These are phyloP conservation scores for Vitis hybrid DNA, from an alignment of 177 flowering plant genomes.

Conservation along the genomic window DNA sequence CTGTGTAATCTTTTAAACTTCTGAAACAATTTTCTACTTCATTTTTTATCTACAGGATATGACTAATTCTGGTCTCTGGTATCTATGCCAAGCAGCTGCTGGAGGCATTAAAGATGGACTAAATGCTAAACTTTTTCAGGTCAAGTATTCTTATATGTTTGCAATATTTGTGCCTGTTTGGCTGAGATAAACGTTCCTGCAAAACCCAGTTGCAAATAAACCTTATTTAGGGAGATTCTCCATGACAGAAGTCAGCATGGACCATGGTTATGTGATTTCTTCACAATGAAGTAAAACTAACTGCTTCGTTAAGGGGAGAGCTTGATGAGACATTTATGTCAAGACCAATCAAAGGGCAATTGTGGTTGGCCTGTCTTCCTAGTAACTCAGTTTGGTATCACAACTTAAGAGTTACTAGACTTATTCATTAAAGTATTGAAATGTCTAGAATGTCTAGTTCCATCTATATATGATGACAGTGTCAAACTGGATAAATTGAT, in stretches of 20 bases:
- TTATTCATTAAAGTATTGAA: too few species aligned
- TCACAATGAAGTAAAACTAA: not conserved
- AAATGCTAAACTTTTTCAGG: conserved; percentile 46
- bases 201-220: not conserved
- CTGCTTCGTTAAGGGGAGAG: too few species aligned
- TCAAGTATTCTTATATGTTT: conserved; percentile 14
- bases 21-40: not conserved
- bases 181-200: not conserved
- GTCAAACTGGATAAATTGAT: too few species aligned
- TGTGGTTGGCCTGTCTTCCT: too few species aligned
- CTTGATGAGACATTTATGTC: too few species aligned
- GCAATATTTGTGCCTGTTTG: conserved; percentile 1
- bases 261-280: not conserved
- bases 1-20: not conserved
- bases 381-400: too few species aligned
- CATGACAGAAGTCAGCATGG: not conserved
- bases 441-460: too few species aligned
- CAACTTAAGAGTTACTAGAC: too few species aligned
- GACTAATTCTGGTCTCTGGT: conserved; percentile 55
- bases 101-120: conserved; percentile 48
- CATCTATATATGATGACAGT: too few species aligned
- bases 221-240: not conserved
- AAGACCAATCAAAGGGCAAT: too few species aligned
- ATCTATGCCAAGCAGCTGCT: conserved; percentile 76
- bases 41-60: conserved; percentile 41